Evolutionary conservation across 2,329 filamentous ascomycete species (phyloP).

Genomic region (Escovopsis sp.): DNA sequence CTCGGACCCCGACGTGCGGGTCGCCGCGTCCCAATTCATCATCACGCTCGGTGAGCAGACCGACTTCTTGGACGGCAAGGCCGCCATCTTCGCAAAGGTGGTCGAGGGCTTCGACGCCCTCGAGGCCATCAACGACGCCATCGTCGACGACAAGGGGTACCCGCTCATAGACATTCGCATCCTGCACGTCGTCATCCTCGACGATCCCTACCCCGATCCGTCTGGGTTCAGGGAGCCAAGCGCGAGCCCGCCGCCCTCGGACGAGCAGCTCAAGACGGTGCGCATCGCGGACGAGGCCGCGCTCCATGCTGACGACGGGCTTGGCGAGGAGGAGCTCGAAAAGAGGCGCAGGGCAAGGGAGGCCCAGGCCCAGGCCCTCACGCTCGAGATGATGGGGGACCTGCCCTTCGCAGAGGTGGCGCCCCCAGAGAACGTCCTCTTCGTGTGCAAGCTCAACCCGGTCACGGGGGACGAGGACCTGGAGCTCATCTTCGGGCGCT

Average conservation of each 20-base stretch:
- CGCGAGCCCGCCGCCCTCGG: constrained; percentile 65
- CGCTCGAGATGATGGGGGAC: constrained; percentile 94
- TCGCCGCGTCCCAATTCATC: constrained; percentile 87
- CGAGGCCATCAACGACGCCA: constrained; percentile 84
- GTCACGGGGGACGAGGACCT: constrained; percentile 91
- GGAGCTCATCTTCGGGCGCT: constrained; percentile 90
- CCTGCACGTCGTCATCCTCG: constrained; percentile 79
- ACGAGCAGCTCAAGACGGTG: constrained; percentile 78
- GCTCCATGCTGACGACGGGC: constrained; percentile 53
- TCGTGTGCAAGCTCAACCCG: constrained; percentile 96
- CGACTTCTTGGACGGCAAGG: constrained; percentile 82
- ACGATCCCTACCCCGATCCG: constrained; percentile 84
- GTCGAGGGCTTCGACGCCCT: constrained; percentile 91
- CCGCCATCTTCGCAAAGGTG: constrained; percentile 88
- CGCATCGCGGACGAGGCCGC: constrained; percentile 83
- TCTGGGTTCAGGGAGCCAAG: constrained; percentile 60
- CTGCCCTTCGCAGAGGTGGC: constrained; percentile 95
- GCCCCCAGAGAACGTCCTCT: constrained; percentile 91
- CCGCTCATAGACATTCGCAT: constrained; percentile 92
- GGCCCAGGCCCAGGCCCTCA: constrained; percentile 83
- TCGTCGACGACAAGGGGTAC: constrained; percentile 71
- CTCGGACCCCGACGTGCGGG: constrained; percentile 62
- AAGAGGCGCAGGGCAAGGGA: constrained; percentile 73
- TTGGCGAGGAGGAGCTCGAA: constrained; percentile 68
- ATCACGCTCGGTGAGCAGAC: constrained; percentile 81